phyloP scores from a whole-genome alignment of 352 stramenopile genomes.

The Phytopythium litorale region DNA sequence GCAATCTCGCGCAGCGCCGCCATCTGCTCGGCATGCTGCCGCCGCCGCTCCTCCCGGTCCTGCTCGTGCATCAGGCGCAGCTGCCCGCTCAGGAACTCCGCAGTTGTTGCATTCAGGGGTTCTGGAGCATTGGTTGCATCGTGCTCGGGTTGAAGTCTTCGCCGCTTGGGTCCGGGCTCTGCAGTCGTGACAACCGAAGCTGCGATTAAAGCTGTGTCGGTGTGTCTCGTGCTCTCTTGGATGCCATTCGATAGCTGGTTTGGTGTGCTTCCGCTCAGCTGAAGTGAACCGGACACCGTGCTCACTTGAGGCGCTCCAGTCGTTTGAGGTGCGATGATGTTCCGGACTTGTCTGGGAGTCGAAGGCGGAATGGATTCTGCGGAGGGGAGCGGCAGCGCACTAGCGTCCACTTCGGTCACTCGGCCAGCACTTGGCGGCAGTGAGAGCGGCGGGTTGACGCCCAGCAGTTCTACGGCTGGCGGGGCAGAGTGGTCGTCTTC shows the following conservation, averaged over 20 bases:
- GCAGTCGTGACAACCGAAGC: not conserved
- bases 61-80: constrained; percentile 29
- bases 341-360: not conserved
- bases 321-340: not conserved
- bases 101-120: constrained; percentile 11
- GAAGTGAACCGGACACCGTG: not conserved
- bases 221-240: not conserved
- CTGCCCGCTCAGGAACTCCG: constrained; percentile 20
- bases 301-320: not conserved
- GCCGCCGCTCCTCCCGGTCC: constrained; percentile 41
- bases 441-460: not conserved
- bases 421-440: not conserved
- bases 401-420: not conserved
- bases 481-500: not conserved
- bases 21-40: constrained; percentile 62
- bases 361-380: too few species aligned
- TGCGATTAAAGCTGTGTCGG: not conserved
- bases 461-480: not conserved
- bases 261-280: not conserved
- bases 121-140: not conserved
- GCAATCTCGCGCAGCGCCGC: constrained; percentile 37
- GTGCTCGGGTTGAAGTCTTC: not conserved
- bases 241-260: not conserved
- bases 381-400: not conserved
- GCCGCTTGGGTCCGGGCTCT: not conserved